Percentiles rank a stretch among this genome's conserved stretches.
Conservation (phyloP, 768 basidiomycete species). For the Sporobolomyces phaffii region DNA sequence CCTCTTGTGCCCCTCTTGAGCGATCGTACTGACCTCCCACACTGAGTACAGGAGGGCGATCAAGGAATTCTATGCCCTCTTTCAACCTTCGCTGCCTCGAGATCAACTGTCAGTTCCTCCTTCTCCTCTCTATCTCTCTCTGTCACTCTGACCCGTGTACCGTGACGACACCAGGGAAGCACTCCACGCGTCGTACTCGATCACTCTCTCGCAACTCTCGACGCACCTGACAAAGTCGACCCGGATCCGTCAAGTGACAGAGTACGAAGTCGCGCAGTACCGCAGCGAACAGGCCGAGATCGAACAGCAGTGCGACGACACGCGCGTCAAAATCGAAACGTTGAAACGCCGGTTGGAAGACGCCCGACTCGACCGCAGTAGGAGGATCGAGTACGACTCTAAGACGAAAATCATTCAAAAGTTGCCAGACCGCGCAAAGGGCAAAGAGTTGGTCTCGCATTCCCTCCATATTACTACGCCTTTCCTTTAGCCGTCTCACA, state of each 20-base stretch:
- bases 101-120: conserved; percentile 18
- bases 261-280: conserved; percentile 16
- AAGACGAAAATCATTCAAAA: conserved; percentile 3
- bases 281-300: neutral
- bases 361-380: conserved; percentile 26
- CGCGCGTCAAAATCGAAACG: neutral
- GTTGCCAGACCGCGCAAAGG: conserved; percentile 19
- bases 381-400: conserved; percentile 33
- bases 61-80: conserved; percentile 23
- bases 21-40: neutral
- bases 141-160: neutral
- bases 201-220: conserved; percentile 16
- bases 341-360: neutral
- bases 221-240: conserved; percentile 9
- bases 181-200: conserved; percentile 5
- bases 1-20: neutral
- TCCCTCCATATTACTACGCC: no score
- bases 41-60: conserved; percentile 10
- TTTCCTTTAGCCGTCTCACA: neutral
- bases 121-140: neutral
- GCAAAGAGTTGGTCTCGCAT: conserved; percentile 22
- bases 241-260: neutral
- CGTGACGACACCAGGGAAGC: conserved; percentile 3
- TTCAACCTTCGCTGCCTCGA: neutral
- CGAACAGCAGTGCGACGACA: neutral